phyloP scores from a whole-genome alignment of 1,139 yeast species.

The Nakaseomyces bracarensis region DNA sequence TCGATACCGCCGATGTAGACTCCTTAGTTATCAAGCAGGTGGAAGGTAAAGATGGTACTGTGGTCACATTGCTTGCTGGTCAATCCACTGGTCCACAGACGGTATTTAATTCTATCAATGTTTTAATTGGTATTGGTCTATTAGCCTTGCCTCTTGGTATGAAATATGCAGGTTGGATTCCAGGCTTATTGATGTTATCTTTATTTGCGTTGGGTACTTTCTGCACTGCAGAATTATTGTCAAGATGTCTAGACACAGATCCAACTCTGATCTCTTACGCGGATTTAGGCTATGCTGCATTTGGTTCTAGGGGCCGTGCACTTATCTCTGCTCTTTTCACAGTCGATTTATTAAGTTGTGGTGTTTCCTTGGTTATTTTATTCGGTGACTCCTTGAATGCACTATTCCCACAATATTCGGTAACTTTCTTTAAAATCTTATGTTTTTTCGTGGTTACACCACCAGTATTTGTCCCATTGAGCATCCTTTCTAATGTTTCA shows the following conservation, averaged over 20 bases:
- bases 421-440: slow-evolving; percentile 47
- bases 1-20: slow-evolving; percentile 24
- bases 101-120: slow-evolving; percentile 76
- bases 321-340: slow-evolving; percentile 66
- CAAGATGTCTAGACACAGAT: slow-evolving; percentile 65
- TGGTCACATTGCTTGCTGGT: slow-evolving; percentile 69
- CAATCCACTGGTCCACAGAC: slow-evolving; percentile 88
- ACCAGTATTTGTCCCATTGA: slow-evolving; percentile 59
- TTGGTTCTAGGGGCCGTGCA: slow-evolving; percentile 51
- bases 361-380: slow-evolving; percentile 64
- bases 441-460: slow-evolving; percentile 55
- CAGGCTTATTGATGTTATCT: slow-evolving; percentile 49
- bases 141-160: slow-evolving; percentile 78
- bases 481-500: slow-evolving; percentile 61
- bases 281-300: slow-evolving; percentile 74
- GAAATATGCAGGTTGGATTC: slow-evolving; percentile 69
- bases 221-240: slow-evolving; percentile 58
- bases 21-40: slow-evolving; percentile 52
- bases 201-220: slow-evolving; percentile 56
- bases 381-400: slow-evolving; percentile 79
- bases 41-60: slow-evolving; percentile 65
- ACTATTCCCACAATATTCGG: slow-evolving; percentile 47
- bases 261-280: slow-evolving; percentile 78
- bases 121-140: slow-evolving; percentile 78
- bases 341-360: slow-evolving; percentile 69